Percentiles rank a stretch among this genome's conserved stretches.
Evolutionary conservation across 352 stramenopile genomes (phyloP).

Genomic region (Lagenidium giganteum): DNA sequence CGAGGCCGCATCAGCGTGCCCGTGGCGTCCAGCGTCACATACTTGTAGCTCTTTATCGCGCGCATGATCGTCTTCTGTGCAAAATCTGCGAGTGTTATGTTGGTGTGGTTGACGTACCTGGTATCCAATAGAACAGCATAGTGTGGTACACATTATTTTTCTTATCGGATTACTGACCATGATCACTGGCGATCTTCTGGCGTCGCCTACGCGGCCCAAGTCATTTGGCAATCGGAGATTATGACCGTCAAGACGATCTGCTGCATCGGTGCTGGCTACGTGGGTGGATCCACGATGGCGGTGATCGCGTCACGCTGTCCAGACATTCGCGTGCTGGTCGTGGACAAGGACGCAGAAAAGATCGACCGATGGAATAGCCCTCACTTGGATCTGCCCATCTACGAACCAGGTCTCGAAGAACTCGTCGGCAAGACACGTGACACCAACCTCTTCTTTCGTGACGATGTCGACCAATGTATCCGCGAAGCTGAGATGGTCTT

Average conservation of each 20-base stretch:
- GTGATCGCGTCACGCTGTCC: constrained; percentile 92
- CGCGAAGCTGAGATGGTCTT: constrained; percentile 91
- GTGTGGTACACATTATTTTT: no score
- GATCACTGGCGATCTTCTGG: no score
- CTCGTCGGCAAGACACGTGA: constrained; percentile 78
- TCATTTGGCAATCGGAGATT: not conserved
- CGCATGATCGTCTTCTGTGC: no score
- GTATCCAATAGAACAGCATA: no score
- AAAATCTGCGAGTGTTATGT: no score
- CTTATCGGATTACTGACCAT: no score
- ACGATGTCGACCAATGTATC: constrained; percentile 89
- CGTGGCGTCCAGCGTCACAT: constrained; percentile 68
- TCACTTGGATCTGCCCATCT: constrained; percentile 85
- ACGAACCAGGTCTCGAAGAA: constrained; percentile 91
- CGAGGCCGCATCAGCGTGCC: constrained; percentile 55
- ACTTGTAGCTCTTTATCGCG: no score
- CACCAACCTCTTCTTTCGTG: constrained; percentile 94
- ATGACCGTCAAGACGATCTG: constrained; percentile 34
- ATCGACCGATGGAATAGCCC: constrained; percentile 91
- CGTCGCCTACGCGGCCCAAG: not conserved
- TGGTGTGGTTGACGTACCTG: no score
- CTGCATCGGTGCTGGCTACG: constrained; percentile 92
- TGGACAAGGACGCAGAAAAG: constrained; percentile 84
- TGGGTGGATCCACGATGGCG: constrained; percentile 95
- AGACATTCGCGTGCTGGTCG: constrained; percentile 88